Base-by-base conservation (phyloP, 345 rosid genomes). In the Boechera retrofracta region DNA sequence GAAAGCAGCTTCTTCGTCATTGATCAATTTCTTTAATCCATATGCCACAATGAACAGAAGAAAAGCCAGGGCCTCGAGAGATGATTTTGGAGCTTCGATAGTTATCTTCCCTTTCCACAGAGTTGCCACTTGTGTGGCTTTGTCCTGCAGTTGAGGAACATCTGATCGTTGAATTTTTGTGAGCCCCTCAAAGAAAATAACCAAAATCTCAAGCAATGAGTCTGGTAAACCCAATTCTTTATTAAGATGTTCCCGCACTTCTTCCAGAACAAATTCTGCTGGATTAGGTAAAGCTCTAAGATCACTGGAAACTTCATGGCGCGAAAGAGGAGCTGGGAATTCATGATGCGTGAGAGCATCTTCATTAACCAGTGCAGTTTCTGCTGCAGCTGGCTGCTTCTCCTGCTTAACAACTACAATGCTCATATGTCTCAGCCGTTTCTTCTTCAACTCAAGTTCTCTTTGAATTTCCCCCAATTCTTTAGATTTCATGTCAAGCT, bases 41-140 rank as follows among this genome's bases (percentile, higher is more conserved):
- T 56, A 75, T 48, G 67, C 72, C 67, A 67, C 39, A 13, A 67
- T 67, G 58, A 67, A 75, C 32, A 64, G 32, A 66, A 75, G 78
- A 66, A 75, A 75, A 24, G 78, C 72, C 48, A 75, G 48, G 41
- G 24, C 67, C 42, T 67, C 79, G 1, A 67, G 73, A 58, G 67
- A 38, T 26, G 79, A 67, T 5, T 75, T 75, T 58, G 67, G 73
- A 45, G 66, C 51, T 65, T 65, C 48, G 0, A 56, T 74, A 3
- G 51, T 21, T 48, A 65, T 75, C 39, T 58, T 75, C 72, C 6
- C 42, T 28, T 75, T 75, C 79, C 73, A 75, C 0, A 38, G 24
- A 58, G 53, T 36, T 16, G 73, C 79, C 41, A 67, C 33, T 58
- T 67, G 33, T 48, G 21, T 48, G 35, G 79, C 79, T 28, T 48